Evolutionary conservation across 306 rosid genomes (phyloP).

Genomic region (Cucurbita argyrosperma): DNA sequence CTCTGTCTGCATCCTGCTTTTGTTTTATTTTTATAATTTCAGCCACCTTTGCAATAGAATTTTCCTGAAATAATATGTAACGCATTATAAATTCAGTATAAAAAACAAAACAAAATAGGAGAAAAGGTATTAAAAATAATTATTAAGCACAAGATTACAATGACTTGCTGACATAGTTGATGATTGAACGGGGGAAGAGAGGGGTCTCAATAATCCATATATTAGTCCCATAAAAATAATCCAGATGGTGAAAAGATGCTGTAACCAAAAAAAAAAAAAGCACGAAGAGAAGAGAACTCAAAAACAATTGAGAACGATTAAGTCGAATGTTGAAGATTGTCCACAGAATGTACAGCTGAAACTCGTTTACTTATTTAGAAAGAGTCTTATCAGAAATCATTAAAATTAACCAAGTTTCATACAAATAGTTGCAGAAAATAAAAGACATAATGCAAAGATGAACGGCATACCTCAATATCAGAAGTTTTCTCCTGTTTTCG

Average conservation of each 20-base stretch:
- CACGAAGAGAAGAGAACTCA: too few relatives aligned
- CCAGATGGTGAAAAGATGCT: background rate
- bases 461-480: background rate
- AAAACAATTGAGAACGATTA: background rate
- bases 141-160: background rate
- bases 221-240: background rate
- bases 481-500: background rate
- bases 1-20: slow-evolving; percentile 77
- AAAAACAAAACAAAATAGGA: background rate
- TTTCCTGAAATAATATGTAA: slow-evolving; percentile 23
- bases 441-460: background rate
- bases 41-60: slow-evolving; percentile 41
- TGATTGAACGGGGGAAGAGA: background rate
- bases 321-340: background rate
- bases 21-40: slow-evolving; percentile 39
- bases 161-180: background rate
- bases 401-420: background rate
- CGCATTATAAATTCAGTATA: background rate
- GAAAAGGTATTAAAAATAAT: background rate
- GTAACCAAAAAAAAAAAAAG: background rate
- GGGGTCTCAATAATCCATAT: too few relatives aligned
- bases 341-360: background rate
- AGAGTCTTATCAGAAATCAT: background rate
- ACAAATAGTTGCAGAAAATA: background rate
- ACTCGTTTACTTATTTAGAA: background rate